Evolutionary conservation across 23 red algal species (phyloP).

Genomic region (Gracilariopsis chorda): DNA sequence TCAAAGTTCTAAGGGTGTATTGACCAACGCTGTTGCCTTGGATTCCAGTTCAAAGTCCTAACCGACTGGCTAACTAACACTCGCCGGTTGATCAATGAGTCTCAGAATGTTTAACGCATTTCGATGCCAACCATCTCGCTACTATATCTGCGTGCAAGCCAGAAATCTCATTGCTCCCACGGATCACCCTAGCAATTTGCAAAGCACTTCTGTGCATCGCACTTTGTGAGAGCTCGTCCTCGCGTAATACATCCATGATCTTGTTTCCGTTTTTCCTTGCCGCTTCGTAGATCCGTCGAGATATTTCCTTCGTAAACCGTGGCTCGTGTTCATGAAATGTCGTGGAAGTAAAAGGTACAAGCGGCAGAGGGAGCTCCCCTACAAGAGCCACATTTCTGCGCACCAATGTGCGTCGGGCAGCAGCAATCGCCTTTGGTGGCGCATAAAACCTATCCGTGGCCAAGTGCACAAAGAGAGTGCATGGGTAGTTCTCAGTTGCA

Average conservation of each 20-base stretch:
- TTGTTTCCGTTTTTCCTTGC: neutral
- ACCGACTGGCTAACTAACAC: no score
- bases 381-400: slow-evolving; percentile 32
- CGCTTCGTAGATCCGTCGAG: slow-evolving; percentile 39
- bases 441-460: slow-evolving; percentile 36
- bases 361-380: slow-evolving; percentile 21
- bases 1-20: slow-evolving; percentile 85
- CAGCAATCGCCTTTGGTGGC: slow-evolving; percentile 2
- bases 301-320: slow-evolving; percentile 16
- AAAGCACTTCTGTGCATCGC: neutral
- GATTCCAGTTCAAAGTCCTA: neutral
- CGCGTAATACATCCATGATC: neutral
- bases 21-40: slow-evolving; percentile 77
- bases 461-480: slow-evolving; percentile 49
- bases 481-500: slow-evolving; percentile 37
- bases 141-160: slow-evolving; percentile 26
- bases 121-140: slow-evolving; percentile 33
- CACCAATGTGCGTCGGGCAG: slow-evolving; percentile 30
- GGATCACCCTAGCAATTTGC: slow-evolving; percentile 37
- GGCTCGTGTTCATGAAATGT: slow-evolving; percentile 49
- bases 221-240: neutral
- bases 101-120: no score
- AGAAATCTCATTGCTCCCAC: slow-evolving; percentile 48
- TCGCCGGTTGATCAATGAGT: no score
- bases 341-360: neutral